Conservation (phyloP, 768 basidiomycete species). For the Stropharia rugosoannulata region DNA sequence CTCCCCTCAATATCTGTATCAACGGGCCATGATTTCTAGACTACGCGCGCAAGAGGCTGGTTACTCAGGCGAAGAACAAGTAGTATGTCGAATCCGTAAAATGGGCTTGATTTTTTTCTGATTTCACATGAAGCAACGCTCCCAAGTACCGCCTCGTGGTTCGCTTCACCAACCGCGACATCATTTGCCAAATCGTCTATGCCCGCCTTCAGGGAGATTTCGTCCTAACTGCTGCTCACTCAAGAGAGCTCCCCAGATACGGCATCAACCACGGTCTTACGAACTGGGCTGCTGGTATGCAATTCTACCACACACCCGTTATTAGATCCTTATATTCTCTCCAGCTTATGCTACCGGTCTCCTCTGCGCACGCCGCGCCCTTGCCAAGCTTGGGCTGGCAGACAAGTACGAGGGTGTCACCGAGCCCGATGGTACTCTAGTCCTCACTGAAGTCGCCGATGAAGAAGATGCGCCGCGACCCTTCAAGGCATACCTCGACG, state of each 20-base stretch:
- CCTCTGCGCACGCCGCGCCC: conserved; percentile 89
- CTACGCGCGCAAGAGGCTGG: conserved; percentile 96
- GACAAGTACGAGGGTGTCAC: conserved; percentile 96
- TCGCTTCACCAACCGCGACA: conserved; percentile 96
- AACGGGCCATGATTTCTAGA: conserved; percentile 43
- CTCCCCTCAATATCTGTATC: conserved; percentile 5
- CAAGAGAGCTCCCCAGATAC: conserved; percentile 90
- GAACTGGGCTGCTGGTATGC: conserved; percentile 93
- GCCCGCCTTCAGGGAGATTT: conserved; percentile 98
- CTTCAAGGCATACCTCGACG: conserved; percentile 99
- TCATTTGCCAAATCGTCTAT: conserved; percentile 94
- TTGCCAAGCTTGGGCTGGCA: conserved; percentile 92
- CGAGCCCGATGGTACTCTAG: conserved; percentile 87
- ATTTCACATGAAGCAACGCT: conserved; percentile 62
- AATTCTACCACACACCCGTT: neutral
- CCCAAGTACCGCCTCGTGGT: conserved; percentile 99
- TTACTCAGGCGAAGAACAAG: conserved; percentile 99
- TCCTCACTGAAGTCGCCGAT: conserved; percentile 81
- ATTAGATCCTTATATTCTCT: conserved; percentile 2
- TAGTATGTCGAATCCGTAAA: conserved; percentile 52
- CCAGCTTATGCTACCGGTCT: conserved; percentile 96
- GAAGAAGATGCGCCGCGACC: conserved; percentile 94
- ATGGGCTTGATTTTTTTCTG: neutral
- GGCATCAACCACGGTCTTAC: conserved; percentile 98
- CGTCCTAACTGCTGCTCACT: conserved; percentile 84